Percentiles rank a stretch among this genome's conserved stretches.
phyloP scores from a whole-genome alignment of 768 basidiomycete genomes.

The Podaxis sp. region DNA sequence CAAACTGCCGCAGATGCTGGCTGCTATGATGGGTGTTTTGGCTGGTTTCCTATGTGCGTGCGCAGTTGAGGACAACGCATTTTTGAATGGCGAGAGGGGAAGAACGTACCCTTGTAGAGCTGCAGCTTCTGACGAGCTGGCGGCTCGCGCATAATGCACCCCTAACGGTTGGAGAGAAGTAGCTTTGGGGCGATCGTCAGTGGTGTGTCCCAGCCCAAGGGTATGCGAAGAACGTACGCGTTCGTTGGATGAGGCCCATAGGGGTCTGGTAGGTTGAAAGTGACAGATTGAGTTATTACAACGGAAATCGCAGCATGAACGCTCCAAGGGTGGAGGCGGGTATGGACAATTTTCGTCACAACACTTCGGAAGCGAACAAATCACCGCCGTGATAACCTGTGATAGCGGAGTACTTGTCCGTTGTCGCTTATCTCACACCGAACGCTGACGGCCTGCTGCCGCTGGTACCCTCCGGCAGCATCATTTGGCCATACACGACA shows the following conservation, averaged over 20 bases:
- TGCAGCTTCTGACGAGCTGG: constrained; percentile 37
- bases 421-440: no score
- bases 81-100: background rate
- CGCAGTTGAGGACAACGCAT: background rate
- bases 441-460: no score
- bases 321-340: background rate
- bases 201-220: background rate
- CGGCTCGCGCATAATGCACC: constrained; percentile 22
- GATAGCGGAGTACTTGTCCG: no score
- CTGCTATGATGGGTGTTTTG: constrained; percentile 62
- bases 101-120: constrained; percentile 39
- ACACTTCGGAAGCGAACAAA: no score
- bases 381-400: no score
- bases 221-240: background rate
- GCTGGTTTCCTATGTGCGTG: constrained; percentile 44
- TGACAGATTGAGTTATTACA: background rate
- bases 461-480: no score
- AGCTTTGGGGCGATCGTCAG: constrained; percentile 6
- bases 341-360: background rate
- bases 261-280: background rate
- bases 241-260: background rate
- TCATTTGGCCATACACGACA: no score
- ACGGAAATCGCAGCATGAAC: background rate
- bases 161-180: constrained; percentile 14
- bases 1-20: constrained; percentile 53